Conservation (phyloP, 441 rosid species). For the Erodium chrysanthum region DNA sequence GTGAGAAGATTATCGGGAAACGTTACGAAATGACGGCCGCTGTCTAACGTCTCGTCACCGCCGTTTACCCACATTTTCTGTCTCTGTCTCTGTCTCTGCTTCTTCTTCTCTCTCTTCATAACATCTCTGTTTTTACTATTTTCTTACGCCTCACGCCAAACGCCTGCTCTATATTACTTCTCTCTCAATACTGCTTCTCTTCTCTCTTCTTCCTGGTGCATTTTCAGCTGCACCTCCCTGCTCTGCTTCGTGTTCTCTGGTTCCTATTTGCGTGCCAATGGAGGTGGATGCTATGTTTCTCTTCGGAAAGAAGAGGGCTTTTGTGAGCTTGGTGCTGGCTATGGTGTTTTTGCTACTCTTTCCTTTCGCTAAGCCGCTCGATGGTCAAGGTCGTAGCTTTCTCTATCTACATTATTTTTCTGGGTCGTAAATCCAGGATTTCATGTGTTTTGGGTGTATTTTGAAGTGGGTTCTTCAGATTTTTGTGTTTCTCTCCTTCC, state of each 20-base stretch:
- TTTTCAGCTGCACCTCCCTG: not conserved
- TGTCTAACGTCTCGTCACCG: conserved; percentile 38
- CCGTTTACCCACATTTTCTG: conserved; percentile 32
- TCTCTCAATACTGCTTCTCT: too few relatives aligned
- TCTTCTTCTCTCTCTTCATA: conserved; percentile 44
- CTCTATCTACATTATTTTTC: too few relatives aligned
- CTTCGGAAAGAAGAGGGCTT: conserved; percentile 10
- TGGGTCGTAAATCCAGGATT: not conserved
- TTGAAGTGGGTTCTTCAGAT: too few relatives aligned
- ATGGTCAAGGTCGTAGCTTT: conserved; percentile 42
- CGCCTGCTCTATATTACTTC: conserved; percentile 37
- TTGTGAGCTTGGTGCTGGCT: conserved; percentile 6
- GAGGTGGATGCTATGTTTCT: not conserved
- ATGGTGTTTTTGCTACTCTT: conserved; percentile 21
- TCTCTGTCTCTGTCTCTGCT: too few relatives aligned
- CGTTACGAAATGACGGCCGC: not conserved
- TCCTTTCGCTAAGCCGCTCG: conserved; percentile 36
- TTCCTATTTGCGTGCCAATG: not conserved
- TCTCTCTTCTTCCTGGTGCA: too few relatives aligned
- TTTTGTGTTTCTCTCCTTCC: too few relatives aligned
- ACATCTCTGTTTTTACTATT: conserved; percentile 35
- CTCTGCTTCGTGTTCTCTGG: not conserved
- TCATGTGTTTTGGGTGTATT: not conserved
- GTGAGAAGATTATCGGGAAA: too few relatives aligned
- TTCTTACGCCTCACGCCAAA: conserved; percentile 74